These are phyloP conservation scores for Saraca asoca DNA, from an alignment of 331 rosid species.

Conservation along the genomic window DNA sequence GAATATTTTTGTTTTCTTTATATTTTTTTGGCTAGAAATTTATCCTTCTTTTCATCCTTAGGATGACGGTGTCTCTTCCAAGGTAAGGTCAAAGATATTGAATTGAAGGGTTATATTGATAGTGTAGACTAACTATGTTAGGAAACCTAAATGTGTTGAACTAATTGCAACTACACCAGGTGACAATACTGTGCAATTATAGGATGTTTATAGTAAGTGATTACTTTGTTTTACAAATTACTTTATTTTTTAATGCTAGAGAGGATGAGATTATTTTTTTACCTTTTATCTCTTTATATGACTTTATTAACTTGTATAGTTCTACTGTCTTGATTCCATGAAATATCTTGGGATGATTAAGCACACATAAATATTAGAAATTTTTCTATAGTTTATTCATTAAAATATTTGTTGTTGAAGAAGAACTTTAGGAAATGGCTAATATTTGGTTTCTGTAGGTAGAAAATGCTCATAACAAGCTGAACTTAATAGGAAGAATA, in stretches of 20 bases:
- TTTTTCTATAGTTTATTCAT: background rate
- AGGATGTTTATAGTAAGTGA: constrained; percentile 93
- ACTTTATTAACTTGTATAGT: constrained; percentile 3
- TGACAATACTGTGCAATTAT: constrained; percentile 89
- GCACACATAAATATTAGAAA: background rate
- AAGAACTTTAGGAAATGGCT: constrained; percentile 17
- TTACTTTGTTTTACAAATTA: constrained; percentile 17
- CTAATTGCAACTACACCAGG: constrained; percentile 97
- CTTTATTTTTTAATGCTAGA: background rate
- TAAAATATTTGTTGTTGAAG: background rate
- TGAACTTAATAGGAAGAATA: constrained; percentile 93
- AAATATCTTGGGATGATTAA: constrained; percentile 1
- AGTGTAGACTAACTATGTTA: constrained; percentile 98
- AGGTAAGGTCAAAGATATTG: constrained; percentile 86
- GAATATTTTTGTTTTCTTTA: constrained; percentile 12
- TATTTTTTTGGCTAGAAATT: constrained; percentile 12
- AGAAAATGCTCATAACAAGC: constrained; percentile 91
- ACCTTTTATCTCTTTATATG: constrained; percentile 24
- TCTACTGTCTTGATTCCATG: constrained; percentile 21
- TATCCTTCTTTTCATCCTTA: background rate
- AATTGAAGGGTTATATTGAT: constrained; percentile 94
- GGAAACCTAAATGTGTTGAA: constrained; percentile 96
- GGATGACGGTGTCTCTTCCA: constrained; percentile 30
- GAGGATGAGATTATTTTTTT: background rate
- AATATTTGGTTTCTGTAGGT: constrained; percentile 50